Base-by-base conservation (phyloP, 352 stramenopile species). In the Pythium monospermum region DNA sequence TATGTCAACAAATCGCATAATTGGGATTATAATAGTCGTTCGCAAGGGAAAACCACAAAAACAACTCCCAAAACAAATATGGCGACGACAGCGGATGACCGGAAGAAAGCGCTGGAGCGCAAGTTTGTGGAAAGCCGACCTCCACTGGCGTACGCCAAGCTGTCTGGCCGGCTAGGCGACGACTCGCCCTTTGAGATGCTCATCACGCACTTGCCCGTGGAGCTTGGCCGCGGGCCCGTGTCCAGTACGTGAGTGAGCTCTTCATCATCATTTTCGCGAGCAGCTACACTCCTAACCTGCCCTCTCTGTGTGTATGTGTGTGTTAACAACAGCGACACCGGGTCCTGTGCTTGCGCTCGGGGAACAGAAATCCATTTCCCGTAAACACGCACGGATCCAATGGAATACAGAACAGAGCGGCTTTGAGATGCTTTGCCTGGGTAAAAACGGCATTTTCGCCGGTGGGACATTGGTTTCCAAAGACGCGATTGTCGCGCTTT, bases 381-480 rank as follows among this genome's bases (percentile, higher is more conserved):
- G 83, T 4, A 61, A 81, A 39, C 83, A 93, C 48, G 83, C 78
- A 49, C 73, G 76, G 31, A 89, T 93, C 57, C 66, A 85, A 38
- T 93, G 83, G 83, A 91, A 76, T 42, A 63, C 77, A 37, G 71
- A 68, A 16, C 79, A 86, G 47, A 77, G 76, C 48, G 78, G 74
- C 61, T 90, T 93, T 41, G 77, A 93, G 60, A 39, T 93, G 33
- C 57, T 74, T 36, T 87, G 80, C 59, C 59, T 93, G 6, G 83
- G 83, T 44, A 93, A 93, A 64, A 93, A 93, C 59, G 80, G 80
- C 19, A 69, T 93, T 43, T 89, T 84, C 40, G 78, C 70, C 13
- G 66, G 71, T 30, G 83, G 83, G 49, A 80, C 76, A 42, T 83
- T 75, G 46, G 65, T 93, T 27, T 45, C 66, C 31, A 91, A 91